Conservation (phyloP, 2,329 filamentous ascomycete species). For the Sarocladiaceae sp. region DNA sequence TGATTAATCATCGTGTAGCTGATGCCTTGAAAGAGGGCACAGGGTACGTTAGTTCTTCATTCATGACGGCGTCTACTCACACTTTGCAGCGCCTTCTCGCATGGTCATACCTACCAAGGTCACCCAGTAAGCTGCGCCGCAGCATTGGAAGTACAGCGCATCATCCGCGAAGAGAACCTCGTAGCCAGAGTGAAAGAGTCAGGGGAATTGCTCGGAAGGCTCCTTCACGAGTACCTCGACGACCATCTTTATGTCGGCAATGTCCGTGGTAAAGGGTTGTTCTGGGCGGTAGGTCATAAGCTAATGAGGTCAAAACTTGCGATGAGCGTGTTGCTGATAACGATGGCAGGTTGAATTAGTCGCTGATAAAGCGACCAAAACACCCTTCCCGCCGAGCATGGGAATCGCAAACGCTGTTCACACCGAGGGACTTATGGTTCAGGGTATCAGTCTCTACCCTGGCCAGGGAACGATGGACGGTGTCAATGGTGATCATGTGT, state of each 20-base stretch:
- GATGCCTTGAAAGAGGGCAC: slow-evolving; percentile 32
- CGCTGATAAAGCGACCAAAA: slow-evolving; percentile 19
- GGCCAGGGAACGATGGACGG: slow-evolving; percentile 20
- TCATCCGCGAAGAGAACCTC: slow-evolving; percentile 36
- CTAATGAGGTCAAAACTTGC: no score
- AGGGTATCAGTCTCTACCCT: slow-evolving; percentile 44
- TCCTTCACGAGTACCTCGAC: slow-evolving; percentile 18
- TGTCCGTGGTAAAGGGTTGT: slow-evolving; percentile 24
- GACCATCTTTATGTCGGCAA: slow-evolving; percentile 23
- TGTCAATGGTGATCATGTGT: slow-evolving; percentile 18
- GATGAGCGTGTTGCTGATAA: neutral
- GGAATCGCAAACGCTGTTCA: slow-evolving; percentile 19
- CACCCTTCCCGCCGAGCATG: slow-evolving; percentile 26
- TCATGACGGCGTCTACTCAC: neutral
- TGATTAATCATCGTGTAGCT: slow-evolving; percentile 46
- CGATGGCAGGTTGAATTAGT: slow-evolving; percentile 22
- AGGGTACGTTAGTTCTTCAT: slow-evolving; percentile 12
- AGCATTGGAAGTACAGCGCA: slow-evolving; percentile 27
- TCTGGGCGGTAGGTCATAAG: slow-evolving; percentile 21
- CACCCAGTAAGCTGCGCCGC: slow-evolving; percentile 23
- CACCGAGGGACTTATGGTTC: slow-evolving; percentile 35
- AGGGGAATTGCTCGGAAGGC: slow-evolving; percentile 13
- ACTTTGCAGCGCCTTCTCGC: slow-evolving; percentile 14
- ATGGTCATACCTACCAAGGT: slow-evolving; percentile 21
- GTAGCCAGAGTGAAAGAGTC: slow-evolving; percentile 16